Evolutionary conservation across 768 basidiomycete genomes (phyloP), one percentile per base, ranked within the genome.

Genomic region (Boletus pseudo-olivaceus): DNA sequence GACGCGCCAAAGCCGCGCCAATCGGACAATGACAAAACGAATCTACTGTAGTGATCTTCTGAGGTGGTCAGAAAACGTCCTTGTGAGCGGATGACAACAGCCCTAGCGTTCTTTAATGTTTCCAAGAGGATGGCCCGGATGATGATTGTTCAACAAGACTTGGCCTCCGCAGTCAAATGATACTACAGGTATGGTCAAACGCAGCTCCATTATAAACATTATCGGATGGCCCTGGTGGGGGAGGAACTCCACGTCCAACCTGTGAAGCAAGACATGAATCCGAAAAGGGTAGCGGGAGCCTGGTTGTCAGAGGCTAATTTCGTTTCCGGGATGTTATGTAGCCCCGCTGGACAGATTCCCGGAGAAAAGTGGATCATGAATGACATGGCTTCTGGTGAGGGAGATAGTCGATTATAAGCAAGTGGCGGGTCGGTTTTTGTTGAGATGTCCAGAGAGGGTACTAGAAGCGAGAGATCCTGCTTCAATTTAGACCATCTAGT

Each of bases 381-480:
- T 52, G 75, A 79, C 50, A 77, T 83, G 5, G 54, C 82, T 6
- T 60, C 65, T 7, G 78, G 76, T 10, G 72, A 55, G 57, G 78
- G 76, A 58, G 58, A 68, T 65, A 19, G 78, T 82, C 14, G 70
- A 72, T 51, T 82, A 81, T 62, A 69, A 64, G 55, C 78, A 79
- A 61, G 66, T 61, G 7, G 70, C 65, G 14, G 72, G 72, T 23
- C 68, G 75, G 35, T 80, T 77, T 64, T 76, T 75, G 15, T 62
- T 82, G 59, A 69, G 68, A 49, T 82, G 79, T 62, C 82, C 80
- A 2, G 78, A 79, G 60, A 70, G 72, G 53, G 66, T 82, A 46
- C 46, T 63, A 35, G 76, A 78, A 50, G 76, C 76, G 38, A 67
- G 60, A 45, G 44, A 55, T 7, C 44, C 55, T 33, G 53, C 34